These are phyloP conservation scores for Linum trigynum DNA, from an alignment of 345 rosid species.

Conservation along the genomic window DNA sequence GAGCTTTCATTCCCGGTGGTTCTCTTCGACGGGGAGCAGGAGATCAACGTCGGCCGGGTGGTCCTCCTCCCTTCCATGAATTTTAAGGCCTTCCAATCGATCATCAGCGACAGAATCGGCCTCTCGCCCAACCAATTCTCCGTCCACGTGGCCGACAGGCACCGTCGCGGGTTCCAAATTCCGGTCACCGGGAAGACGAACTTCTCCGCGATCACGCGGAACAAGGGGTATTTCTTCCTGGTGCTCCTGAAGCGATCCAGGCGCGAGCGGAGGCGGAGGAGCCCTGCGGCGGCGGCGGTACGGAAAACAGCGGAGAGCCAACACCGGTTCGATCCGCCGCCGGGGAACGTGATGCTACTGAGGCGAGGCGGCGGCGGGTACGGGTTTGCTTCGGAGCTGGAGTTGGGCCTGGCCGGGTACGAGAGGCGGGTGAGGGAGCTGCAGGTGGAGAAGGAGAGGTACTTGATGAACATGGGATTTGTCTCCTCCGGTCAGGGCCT, in stretches of 20 bases:
- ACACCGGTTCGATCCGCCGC: conserved; percentile 15
- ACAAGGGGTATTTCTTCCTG: conserved; percentile 21
- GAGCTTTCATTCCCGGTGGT: conserved; percentile 23
- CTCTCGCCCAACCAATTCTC: conserved; percentile 38
- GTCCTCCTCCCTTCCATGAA: conserved; percentile 21
- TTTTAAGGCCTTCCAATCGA: conserved; percentile 25
- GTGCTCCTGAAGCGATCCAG: conserved; percentile 28
- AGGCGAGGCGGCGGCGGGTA: conserved; percentile 19
- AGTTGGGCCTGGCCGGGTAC: conserved; percentile 11
- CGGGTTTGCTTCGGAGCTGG: conserved; percentile 8
- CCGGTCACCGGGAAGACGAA: conserved; percentile 29
- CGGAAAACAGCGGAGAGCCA: background rate
- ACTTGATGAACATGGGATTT: conserved; percentile 21
- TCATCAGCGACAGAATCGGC: conserved; percentile 27
- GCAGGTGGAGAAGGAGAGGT: conserved; percentile 26
- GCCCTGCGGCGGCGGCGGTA: background rate
- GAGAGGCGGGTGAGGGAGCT: conserved; percentile 21
- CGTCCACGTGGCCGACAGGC: conserved; percentile 20
- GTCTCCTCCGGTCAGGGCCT: background rate
- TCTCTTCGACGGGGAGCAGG: conserved; percentile 41
- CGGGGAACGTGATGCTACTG: conserved; percentile 26
- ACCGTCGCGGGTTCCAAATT: conserved; percentile 11
- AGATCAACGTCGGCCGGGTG: conserved; percentile 26
- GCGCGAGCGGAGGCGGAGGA: conserved; percentile 20
- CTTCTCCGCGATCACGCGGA: conserved; percentile 26